phyloP scores from a whole-genome alignment of 202 grass and related monocot species.

The Thinopyrum obtusiflorum region DNA sequence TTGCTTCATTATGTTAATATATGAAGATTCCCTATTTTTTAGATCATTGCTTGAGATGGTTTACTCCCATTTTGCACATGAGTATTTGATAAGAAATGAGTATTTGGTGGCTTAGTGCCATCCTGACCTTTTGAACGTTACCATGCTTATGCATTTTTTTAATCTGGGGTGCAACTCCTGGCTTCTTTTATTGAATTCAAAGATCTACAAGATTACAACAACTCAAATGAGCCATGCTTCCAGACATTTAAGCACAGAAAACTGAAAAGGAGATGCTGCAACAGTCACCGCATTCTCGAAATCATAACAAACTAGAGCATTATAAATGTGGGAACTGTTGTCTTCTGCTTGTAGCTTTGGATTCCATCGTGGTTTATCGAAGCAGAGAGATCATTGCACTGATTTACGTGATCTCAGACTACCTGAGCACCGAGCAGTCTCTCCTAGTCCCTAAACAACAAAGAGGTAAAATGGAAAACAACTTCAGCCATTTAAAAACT shows the following conservation, averaged over 20 bases:
- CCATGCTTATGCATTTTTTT: neutral
- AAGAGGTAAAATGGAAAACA: neutral
- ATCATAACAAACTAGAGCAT: neutral
- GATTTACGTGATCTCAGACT: neutral
- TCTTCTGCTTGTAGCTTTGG: neutral
- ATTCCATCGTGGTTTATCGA: neutral
- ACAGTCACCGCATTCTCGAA: neutral
- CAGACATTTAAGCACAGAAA: neutral
- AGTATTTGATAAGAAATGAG: neutral
- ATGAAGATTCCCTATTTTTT: neutral
- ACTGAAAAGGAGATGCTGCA: neutral
- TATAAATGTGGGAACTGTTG: neutral
- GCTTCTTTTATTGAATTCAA: neutral
- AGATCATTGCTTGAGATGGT: neutral
- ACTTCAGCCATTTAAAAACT: neutral
- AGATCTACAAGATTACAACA: neutral
- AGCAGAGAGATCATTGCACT: neutral
- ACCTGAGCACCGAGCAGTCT: neutral
- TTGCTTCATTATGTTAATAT: neutral
- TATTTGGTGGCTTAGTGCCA: neutral
- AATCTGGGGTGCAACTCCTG: neutral
- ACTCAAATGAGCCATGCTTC: neutral
- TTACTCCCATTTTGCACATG: constrained; percentile 5
- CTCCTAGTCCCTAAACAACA: neutral
- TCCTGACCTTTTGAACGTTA: neutral